These are phyloP conservation scores for Musa acuminata DNA, from an alignment of 176 grass and related monocot genomes.

Conservation along the genomic window DNA sequence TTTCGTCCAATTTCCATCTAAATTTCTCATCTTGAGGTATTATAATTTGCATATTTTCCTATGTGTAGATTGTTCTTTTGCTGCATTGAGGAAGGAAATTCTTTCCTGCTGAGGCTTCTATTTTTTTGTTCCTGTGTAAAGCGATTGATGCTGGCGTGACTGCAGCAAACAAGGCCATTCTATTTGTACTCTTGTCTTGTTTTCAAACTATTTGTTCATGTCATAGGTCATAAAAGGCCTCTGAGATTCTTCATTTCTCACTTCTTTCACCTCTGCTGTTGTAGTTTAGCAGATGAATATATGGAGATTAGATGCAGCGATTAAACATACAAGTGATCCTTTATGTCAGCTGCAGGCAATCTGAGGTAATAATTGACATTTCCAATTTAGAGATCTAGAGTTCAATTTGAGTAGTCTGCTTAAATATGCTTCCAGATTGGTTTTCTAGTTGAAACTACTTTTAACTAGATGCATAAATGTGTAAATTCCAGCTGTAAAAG, in stretches of 20 bases:
- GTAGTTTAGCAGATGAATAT: background rate
- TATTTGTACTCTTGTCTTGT: background rate
- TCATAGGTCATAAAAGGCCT: too few species aligned
- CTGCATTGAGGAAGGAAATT: background rate
- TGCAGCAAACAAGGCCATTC: background rate
- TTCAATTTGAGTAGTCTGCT: too few species aligned
- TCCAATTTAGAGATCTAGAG: too few species aligned
- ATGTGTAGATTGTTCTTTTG: background rate
- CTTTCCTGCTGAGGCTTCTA: background rate
- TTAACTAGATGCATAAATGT: background rate
- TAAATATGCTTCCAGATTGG: background rate
- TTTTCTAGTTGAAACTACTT: background rate
- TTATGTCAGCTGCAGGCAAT: too few species aligned
- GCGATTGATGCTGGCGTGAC: background rate
- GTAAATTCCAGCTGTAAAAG: background rate
- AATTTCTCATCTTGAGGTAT: too few species aligned
- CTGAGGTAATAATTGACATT: too few species aligned
- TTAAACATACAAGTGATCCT: background rate
- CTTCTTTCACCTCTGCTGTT: too few species aligned
- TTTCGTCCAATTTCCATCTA: too few species aligned
- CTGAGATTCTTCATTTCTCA: too few species aligned
- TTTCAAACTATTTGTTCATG: background rate
- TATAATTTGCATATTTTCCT: background rate
- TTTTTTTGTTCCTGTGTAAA: background rate
- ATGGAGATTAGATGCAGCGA: background rate